Evolutionary conservation across 169 alveolate genomes (phyloP).

Genomic region (Plasmodium vivax): DNA sequence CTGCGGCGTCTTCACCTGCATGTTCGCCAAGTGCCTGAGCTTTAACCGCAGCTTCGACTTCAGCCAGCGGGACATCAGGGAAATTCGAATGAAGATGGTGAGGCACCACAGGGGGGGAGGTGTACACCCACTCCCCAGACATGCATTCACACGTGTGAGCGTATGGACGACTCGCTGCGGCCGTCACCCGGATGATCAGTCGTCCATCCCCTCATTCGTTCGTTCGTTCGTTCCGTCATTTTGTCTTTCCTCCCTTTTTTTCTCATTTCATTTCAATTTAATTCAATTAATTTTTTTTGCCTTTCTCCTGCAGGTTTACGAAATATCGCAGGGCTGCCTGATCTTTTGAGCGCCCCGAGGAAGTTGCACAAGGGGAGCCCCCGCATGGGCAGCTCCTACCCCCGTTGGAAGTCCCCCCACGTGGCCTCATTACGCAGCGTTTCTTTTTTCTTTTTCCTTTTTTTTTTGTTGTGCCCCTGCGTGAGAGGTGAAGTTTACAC

Average conservation of each 20-base stretch:
- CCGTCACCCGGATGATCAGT: neutral
- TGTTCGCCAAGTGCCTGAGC: conserved; percentile 89
- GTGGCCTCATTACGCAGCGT: neutral
- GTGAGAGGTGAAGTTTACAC: neutral
- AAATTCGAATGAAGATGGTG: conserved; percentile 82
- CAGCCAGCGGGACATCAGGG: conserved; percentile 79
- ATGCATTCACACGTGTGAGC: neutral
- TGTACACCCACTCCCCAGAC: neutral
- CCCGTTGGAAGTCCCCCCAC: neutral
- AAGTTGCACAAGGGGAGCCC: neutral
- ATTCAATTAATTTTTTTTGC: neutral
- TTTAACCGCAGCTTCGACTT: conserved; percentile 86
- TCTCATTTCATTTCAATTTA: neutral
- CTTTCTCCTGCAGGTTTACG: conserved; percentile 31
- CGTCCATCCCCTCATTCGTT: neutral
- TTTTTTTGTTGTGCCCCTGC: neutral
- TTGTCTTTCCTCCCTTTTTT: neutral
- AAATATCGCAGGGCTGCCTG: conserved; percentile 50
- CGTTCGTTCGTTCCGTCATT: neutral
- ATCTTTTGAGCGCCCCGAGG: neutral
- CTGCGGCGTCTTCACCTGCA: conserved; percentile 92
- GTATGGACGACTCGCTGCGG: neutral
- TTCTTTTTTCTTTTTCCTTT: neutral
- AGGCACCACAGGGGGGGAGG: conserved; percentile 59
- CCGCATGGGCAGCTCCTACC: neutral